Evolutionary conservation across 257 asterid genomes (phyloP).

Genomic region (Cordia subcordata): DNA sequence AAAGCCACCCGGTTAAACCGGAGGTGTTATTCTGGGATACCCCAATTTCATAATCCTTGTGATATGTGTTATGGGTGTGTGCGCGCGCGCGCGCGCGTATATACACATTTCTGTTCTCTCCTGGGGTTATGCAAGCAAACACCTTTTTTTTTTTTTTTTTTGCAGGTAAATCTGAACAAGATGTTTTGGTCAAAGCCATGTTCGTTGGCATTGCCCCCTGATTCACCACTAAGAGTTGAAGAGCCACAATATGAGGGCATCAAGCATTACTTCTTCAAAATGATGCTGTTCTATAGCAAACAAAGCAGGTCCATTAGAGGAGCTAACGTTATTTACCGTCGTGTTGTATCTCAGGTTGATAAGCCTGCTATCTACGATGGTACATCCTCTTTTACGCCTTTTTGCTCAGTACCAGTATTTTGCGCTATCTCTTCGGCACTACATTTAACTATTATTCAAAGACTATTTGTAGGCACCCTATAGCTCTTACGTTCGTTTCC

Average conservation of each 20-base stretch:
- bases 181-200: constrained; percentile 90
- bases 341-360: constrained; percentile 71
- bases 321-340: constrained; percentile 73
- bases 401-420: background rate
- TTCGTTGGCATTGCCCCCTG: constrained; percentile 71
- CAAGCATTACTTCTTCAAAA: constrained; percentile 44
- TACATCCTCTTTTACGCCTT: constrained; percentile 23
- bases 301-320: constrained; percentile 85
- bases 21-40: constrained; percentile 30
- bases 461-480: no score
- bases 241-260: constrained; percentile 70
- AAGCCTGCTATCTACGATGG: constrained; percentile 83
- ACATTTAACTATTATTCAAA: no score
- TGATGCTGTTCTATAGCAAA: constrained; percentile 82
- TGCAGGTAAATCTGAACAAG: constrained; percentile 77
- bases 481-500: no score
- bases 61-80: background rate
- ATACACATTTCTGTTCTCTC: no score
- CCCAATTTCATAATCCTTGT: background rate
- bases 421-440: background rate
- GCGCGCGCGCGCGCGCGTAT: no score
- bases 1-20: constrained; percentile 20
- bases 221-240: constrained; percentile 62
- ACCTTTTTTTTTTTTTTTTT: background rate
- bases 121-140: background rate